Evolutionary conservation across 2,329 filamentous ascomycete species (phyloP).

Genomic region (Macrophomina pseudophaseolina): DNA sequence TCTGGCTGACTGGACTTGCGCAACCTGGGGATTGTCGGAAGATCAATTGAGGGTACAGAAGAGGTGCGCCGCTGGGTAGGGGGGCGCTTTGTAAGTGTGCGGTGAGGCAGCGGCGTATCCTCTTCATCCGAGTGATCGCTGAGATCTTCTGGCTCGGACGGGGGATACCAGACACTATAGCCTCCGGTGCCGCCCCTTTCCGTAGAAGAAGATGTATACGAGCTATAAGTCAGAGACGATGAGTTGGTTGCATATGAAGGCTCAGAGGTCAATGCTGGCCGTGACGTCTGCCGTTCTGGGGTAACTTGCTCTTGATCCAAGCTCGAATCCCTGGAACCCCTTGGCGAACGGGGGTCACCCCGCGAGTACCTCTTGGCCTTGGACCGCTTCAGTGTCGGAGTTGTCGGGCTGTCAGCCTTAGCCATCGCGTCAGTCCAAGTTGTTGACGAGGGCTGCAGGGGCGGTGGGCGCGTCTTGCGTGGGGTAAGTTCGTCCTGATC

Average conservation of each 20-base stretch:
- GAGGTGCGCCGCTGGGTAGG: constrained; percentile 50
- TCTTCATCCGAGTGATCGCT: constrained; percentile 32
- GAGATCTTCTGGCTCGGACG: constrained; percentile 41
- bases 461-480: constrained; percentile 19
- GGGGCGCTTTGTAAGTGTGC: constrained; percentile 35
- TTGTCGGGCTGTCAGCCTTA: constrained; percentile 38
- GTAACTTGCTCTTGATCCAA: constrained; percentile 11
- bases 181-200: constrained; percentile 38
- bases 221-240: constrained; percentile 36
- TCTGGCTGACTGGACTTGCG: constrained; percentile 48
- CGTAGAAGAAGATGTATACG: constrained; percentile 27
- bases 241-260: constrained; percentile 34
- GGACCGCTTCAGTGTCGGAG: constrained; percentile 42
- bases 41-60: constrained; percentile 53
- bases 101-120: constrained; percentile 12
- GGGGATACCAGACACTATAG: constrained; percentile 57
- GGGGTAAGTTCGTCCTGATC: constrained; percentile 12
- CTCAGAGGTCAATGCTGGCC: constrained; percentile 27
- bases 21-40: constrained; percentile 53
- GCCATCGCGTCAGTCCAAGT: constrained; percentile 44
- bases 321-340: constrained; percentile 42
- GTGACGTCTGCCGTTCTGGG: constrained; percentile 16
- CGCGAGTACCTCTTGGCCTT: constrained; percentile 46
- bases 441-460: constrained; percentile 35
- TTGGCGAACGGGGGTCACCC: constrained; percentile 36